Evolutionary conservation across 352 stramenopile species (phyloP), one percentile per base, ranked within the genome.

Genomic region (Globisporangium nunn): DNA sequence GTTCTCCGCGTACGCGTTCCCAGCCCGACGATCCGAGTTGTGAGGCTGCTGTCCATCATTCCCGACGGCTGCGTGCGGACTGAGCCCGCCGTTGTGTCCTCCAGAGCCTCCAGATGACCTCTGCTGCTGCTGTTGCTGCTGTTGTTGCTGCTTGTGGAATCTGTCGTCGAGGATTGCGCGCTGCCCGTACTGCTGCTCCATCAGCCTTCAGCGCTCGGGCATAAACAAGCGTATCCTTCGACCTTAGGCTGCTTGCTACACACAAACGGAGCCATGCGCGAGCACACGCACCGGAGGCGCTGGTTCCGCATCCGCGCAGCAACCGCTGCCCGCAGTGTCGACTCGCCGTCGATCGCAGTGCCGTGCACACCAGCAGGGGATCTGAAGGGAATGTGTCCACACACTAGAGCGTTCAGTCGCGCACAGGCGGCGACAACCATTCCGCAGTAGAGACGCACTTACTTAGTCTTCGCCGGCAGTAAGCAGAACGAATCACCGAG

Each of bases 401-500:
- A 46, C 39, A 56, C 28, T 3, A 4, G 14, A 30, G 6, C 2
- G 43, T 45, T 23, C 23, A 23, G 23, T 1, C 23, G 23, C 23
- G 29, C 11, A 23, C 28, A 10, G 4, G 6, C 12, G 17, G 17
- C 37, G 5, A 39, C 11, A 30, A 29, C 29, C 8, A 29, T 12
- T 10, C 14, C 2, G 10, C 31, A 15, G 23, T 23, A 23, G 23
- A 23, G 18, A 50, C 2, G 23, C 23, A 41, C 31, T 30, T 37
- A 62, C 56, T 62, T 62, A 6, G 56, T 52, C 61, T 92, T 90
- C 1, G 75, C 75, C 4, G 85, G 85, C 28, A 94, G 56, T 23
- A 94, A 51, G 63, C 80, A 94, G 56, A 94, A 94, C 10, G 85
- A 94, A 60, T 94, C 85, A 7, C 85, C 85, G 4, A 94, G 58